Evolutionary conservation across 1,139 yeast genomes (phyloP).

Genomic region (Candida sanyaensis): DNA sequence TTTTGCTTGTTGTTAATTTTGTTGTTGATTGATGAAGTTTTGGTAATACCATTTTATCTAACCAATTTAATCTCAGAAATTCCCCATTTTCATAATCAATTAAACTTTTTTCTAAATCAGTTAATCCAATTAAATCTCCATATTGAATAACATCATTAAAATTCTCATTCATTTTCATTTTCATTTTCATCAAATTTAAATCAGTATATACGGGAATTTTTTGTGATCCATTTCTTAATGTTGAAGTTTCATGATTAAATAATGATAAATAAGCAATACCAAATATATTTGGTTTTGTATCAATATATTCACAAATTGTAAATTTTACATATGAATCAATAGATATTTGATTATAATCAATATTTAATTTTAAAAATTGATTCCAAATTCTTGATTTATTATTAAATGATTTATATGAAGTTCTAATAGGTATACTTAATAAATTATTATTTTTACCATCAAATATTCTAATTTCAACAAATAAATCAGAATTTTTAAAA

Average conservation of each 20-base stretch:
- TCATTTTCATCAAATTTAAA: not conserved
- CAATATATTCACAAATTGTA: slow-evolving; percentile 65
- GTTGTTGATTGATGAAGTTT: slow-evolving; percentile 46
- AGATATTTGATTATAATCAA: slow-evolving; percentile 69
- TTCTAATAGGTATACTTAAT: slow-evolving; percentile 65
- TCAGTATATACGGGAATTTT: slow-evolving; percentile 29
- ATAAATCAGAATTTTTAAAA: slow-evolving; percentile 57
- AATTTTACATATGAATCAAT: slow-evolving; percentile 60
- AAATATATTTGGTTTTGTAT: slow-evolving; percentile 48
- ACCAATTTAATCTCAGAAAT: slow-evolving; percentile 65
- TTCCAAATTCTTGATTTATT: slow-evolving; percentile 44
- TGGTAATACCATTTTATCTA: slow-evolving; percentile 68
- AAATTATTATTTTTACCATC: slow-evolving; percentile 58
- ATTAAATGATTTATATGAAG: slow-evolving; percentile 64
- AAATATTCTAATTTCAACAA: slow-evolving; percentile 61
- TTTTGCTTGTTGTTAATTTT: no score
- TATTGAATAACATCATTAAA: slow-evolving; percentile 18
- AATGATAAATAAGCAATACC: slow-evolving; percentile 63
- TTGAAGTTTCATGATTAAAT: slow-evolving; percentile 46
- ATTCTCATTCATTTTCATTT: not conserved
- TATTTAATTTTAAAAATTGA: slow-evolving; percentile 70
- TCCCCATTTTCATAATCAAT: slow-evolving; percentile 74
- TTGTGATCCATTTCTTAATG: slow-evolving; percentile 40
- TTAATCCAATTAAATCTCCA: slow-evolving; percentile 24
- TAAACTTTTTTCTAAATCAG: slow-evolving; percentile 52